A percentile compares a stretch with the other conserved stretches of the same genome.
Conservation (phyloP, 2,329 filamentous ascomycete species). For the Rhynchosporium graminicola region DNA sequence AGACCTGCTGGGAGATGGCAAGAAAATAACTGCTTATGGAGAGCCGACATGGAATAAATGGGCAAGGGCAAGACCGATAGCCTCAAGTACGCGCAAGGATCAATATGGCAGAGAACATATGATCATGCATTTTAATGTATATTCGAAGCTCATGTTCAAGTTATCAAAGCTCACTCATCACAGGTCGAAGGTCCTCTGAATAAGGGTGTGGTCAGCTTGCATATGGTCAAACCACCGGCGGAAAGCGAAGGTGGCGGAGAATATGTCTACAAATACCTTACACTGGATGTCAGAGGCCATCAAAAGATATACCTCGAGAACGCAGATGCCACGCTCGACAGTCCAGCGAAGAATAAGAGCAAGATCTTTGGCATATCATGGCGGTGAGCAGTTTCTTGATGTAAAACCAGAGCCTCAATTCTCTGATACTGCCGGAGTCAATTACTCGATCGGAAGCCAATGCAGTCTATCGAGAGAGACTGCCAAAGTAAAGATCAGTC, state of each 20-base stretch:
- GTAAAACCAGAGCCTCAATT: no score
- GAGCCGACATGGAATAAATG: constrained; percentile 81
- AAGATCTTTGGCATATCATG: constrained; percentile 41
- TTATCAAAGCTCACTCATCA: constrained; percentile 31
- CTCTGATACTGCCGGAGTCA: no score
- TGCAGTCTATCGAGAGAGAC: no score
- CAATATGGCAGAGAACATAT: constrained; percentile 76
- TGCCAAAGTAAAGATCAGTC: no score
- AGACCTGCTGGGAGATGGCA: constrained; percentile 71
- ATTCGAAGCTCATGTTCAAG: constrained; percentile 31
- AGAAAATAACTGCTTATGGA: constrained; percentile 78
- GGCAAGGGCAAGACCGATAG: constrained; percentile 65
- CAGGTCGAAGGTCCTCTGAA: constrained; percentile 77
- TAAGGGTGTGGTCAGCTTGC: constrained; percentile 72
- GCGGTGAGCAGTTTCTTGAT: constrained; percentile 22
- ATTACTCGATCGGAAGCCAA: no score
- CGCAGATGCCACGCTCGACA: constrained; percentile 44
- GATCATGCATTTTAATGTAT: constrained; percentile 80
- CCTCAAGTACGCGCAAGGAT: constrained; percentile 69
- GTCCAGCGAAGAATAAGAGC: constrained; percentile 36
- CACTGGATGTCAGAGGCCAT: constrained; percentile 75
- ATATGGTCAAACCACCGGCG: constrained; percentile 70
- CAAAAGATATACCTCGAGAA: constrained; percentile 67
- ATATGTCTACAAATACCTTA: constrained; percentile 79
- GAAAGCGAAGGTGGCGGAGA: constrained; percentile 70